Evolutionary conservation across 441 rosid genomes (phyloP).

Genomic region (Dalechampia spathulata): DNA sequence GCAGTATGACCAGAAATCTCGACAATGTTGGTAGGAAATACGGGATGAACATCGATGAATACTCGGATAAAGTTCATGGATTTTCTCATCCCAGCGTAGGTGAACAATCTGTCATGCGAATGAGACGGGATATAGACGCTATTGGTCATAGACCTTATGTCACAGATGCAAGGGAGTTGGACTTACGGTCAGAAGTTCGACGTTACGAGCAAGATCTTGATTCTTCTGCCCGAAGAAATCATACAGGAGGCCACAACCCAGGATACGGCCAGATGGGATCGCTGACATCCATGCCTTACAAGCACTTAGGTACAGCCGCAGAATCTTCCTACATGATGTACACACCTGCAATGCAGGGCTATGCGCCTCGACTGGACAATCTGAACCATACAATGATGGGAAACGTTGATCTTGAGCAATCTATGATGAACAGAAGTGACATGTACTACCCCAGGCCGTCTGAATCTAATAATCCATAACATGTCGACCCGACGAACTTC

Average conservation of each 20-base stretch:
- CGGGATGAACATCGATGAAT: constrained; percentile 21
- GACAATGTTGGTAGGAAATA: constrained; percentile 32
- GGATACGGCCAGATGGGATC: constrained; percentile 26
- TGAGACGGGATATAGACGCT: constrained; percentile 17
- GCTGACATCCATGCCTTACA: constrained; percentile 20
- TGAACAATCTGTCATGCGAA: constrained; percentile 7
- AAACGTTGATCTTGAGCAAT: constrained; percentile 28
- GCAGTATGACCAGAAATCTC: constrained; percentile 14
- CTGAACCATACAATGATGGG: constrained; percentile 40
- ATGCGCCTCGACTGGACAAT: constrained; percentile 56
- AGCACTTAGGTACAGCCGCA: constrained; percentile 14
- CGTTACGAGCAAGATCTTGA: constrained; percentile 28
- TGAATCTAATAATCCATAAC: neutral
- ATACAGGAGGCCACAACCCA: constrained; percentile 17
- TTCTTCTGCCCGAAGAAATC: constrained; percentile 18
- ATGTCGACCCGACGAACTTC: constrained; percentile 1
- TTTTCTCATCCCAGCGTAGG: constrained; percentile 16
- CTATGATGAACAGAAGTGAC: constrained; percentile 12
- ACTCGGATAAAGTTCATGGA: constrained; percentile 16
- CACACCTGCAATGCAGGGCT: constrained; percentile 44
- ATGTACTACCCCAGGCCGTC: constrained; percentile 24
- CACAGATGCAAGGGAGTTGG: constrained; percentile 20
- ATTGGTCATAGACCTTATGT: constrained; percentile 24
- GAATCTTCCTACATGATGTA: constrained; percentile 28
- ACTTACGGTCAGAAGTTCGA: constrained; percentile 20